Percentiles rank a stretch among this genome's conserved stretches.
Conservation (phyloP, 345 rosid species). For the Salix exigua region DNA sequence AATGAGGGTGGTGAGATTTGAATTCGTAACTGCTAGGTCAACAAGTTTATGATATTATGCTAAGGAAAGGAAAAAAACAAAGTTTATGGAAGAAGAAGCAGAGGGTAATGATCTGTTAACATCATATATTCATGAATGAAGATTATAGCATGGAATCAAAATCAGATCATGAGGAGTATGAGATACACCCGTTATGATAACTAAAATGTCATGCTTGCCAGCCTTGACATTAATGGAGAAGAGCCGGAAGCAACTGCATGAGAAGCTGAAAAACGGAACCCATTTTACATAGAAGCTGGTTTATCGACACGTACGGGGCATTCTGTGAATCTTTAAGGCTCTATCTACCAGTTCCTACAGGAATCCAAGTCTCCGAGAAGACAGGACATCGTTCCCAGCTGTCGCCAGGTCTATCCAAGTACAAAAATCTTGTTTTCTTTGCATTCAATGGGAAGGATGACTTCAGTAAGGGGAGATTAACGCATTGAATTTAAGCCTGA, state of each 20-base stretch:
- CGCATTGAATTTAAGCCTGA: constrained; percentile 38
- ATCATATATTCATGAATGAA: background rate
- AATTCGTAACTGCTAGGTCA: too few species aligned
- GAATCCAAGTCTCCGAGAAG: background rate
- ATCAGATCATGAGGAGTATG: constrained; percentile 11
- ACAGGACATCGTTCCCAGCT: constrained; percentile 40
- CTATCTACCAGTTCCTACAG: constrained; percentile 14
- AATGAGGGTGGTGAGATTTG: too few species aligned
- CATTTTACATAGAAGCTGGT: too few species aligned
- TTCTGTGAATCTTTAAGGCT: constrained; percentile 12
- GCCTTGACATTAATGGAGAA: constrained; percentile 12
- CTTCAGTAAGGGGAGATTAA: constrained; percentile 42
- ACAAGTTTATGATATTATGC: too few species aligned
- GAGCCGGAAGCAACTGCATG: constrained; percentile 5
- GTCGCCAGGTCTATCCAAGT: constrained; percentile 23
- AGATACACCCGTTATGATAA: background rate
- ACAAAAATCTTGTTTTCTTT: constrained; percentile 24
- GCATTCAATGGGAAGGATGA: constrained; percentile 51
- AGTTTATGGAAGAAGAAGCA: background rate
- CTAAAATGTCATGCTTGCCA: background rate
- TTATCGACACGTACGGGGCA: background rate
- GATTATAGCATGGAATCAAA: background rate
- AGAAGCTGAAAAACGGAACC: background rate
- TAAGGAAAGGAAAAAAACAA: too few species aligned
- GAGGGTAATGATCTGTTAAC: constrained; percentile 9